A percentile compares a stretch with the other conserved stretches of the same genome.
These are phyloP conservation scores for Teratosphaeria destructans DNA, from an alignment of 2,329 filamentous ascomycete species.

Conservation along the genomic window DNA sequence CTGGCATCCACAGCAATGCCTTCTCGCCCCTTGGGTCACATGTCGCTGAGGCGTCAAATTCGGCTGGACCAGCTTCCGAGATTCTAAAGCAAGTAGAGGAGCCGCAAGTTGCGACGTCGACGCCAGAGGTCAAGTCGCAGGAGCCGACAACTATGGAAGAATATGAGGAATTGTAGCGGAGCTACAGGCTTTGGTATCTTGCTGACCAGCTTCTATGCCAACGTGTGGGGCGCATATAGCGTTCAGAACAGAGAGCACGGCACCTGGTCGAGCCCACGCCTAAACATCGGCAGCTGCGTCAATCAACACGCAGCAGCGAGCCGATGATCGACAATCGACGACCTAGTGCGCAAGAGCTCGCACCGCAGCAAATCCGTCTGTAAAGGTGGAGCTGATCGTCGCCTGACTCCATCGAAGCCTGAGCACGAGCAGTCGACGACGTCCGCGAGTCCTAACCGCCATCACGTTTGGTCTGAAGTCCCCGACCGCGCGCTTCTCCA, in stretches of 20 bases:
- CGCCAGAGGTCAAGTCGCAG: constrained; percentile 14
- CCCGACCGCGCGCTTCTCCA: neutral
- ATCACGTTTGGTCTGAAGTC: neutral
- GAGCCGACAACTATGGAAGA: constrained; percentile 24
- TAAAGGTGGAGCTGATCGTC: no score
- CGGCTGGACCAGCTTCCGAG: constrained; percentile 8
- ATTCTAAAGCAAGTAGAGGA: constrained; percentile 17
- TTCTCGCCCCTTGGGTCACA: constrained; percentile 11
- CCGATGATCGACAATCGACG: neutral
- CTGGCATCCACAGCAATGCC: constrained; percentile 21
- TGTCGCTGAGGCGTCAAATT: constrained; percentile 8
- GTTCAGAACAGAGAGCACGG: neutral
- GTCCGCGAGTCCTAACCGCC: no score
- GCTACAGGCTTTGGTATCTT: neutral
- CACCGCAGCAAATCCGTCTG: no score
- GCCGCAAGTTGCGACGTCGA: constrained; percentile 24
- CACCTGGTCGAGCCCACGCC: neutral
- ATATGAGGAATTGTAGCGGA: constrained; percentile 34
- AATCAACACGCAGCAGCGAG: no score
- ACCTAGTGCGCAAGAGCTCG: neutral
- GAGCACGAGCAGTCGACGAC: no score
- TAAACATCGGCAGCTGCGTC: neutral
- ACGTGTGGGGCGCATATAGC: neutral
- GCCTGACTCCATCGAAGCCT: no score
- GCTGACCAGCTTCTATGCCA: neutral